phyloP scores from a whole-genome alignment of 352 stramenopile genomes.

The Pythium brassicae region DNA sequence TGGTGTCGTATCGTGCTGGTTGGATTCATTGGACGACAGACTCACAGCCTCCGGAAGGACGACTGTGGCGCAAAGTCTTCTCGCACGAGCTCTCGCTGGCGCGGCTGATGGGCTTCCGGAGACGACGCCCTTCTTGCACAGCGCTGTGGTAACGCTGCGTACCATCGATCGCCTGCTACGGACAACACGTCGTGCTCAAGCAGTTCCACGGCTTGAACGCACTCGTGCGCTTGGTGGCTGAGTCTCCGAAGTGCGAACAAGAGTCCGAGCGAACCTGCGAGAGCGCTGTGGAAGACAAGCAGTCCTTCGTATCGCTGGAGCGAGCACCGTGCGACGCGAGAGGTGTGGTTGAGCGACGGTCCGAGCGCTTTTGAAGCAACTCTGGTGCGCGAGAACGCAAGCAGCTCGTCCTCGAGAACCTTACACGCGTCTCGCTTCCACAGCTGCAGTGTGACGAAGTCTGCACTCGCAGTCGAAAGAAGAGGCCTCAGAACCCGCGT shows the following conservation, averaged over 20 bases:
- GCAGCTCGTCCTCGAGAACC: neutral
- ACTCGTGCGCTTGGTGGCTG: neutral
- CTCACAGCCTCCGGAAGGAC: no score
- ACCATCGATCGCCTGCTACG: neutral
- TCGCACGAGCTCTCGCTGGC: no score
- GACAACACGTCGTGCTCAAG: neutral
- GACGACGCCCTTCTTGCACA: no score
- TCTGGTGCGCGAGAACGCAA: neutral
- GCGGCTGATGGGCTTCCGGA: no score
- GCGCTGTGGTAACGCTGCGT: no score
- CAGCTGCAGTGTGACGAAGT: neutral
- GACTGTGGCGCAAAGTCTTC: no score
- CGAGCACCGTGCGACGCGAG: neutral
- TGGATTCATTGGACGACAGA: no score
- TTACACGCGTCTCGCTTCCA: neutral
- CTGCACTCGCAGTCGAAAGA: neutral
- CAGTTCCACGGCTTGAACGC: neutral
- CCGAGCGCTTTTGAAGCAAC: neutral
- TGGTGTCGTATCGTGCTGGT: no score
- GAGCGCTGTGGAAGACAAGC: neutral
- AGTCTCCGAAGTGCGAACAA: neutral
- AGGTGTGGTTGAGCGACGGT: neutral
- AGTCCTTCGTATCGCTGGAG: neutral
- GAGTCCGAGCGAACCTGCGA: neutral
- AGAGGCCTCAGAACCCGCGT: no score